Evolutionary conservation across 2,329 filamentous ascomycete species (phyloP), one percentile per base, ranked within the genome.

Genomic region (Hirsutella thompsonii): DNA sequence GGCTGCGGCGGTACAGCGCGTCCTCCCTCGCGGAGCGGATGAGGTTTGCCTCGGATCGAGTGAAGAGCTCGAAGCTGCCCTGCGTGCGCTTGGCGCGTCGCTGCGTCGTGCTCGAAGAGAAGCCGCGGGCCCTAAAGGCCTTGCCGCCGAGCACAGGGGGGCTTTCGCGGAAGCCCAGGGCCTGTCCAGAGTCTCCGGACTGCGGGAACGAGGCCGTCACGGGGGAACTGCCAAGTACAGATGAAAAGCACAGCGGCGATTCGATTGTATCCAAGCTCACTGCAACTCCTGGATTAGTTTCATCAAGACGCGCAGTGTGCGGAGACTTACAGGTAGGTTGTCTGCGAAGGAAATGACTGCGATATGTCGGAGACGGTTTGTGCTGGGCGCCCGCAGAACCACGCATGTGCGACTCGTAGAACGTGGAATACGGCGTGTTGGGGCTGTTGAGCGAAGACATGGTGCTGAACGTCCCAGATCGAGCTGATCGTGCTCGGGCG

Each of bases 401-500:
- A 10, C 33, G 37, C 35, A 33, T 20, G 39, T 44, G 45, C 30
- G 39, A 19, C n/a, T 45, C 32, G 33, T 44, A 46, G 18, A 48
- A 37, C 9, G 42, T 41, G 13, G 54, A 53, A 2, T 46, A 47
- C 0, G 58, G 55, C 9, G 57, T 60, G 8, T 44, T 42, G 4
- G 55, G 51, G 4, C 48, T 42, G 16, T 42, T 44, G 2, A 45
- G 44, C 1, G 57, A 56, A 14, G 54, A 53, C 2, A 51, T 36
- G 5, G 59, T 59, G 41, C 58, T 60, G 34, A 53, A 40, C 1
- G 60, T 59, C 6, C 47, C 52, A 4, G 55, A 56, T 34, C 55
- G 52, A 9, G 44, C 47, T 37, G 55, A 56, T 34, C 55, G 52
- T 8, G 45, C 49, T 41, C 48, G 54, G 20, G 49, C 48, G 3